Evolutionary conservation across 768 basidiomycete species (phyloP).

Genomic region (Thelephora ganbajun): DNA sequence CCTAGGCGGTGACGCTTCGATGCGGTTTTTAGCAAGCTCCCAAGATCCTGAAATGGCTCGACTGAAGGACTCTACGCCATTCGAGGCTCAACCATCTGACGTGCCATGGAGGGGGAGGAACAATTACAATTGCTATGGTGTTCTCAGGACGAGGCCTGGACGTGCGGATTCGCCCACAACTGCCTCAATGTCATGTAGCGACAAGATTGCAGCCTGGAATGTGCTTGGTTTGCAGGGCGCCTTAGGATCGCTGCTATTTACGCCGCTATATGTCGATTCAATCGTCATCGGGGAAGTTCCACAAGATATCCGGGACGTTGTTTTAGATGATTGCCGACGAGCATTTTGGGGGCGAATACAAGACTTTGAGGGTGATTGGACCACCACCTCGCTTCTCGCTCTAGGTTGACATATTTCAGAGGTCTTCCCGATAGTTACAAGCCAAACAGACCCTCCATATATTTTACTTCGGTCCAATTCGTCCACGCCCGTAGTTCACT

Average conservation of each 20-base stretch:
- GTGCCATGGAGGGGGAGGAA: constrained; percentile 60
- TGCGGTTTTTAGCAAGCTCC: constrained; percentile 53
- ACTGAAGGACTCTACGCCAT: constrained; percentile 41
- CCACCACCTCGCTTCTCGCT: not conserved
- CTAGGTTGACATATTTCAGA: constrained; percentile 9
- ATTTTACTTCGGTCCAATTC: constrained; percentile 50
- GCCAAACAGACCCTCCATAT: constrained; percentile 35
- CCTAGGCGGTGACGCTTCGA: constrained; percentile 84
- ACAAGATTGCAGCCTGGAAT: constrained; percentile 86
- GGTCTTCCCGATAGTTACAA: constrained; percentile 34
- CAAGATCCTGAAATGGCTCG: constrained; percentile 65
- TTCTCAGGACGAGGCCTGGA: constrained; percentile 87
- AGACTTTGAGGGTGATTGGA: constrained; percentile 24
- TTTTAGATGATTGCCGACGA: constrained; percentile 49
- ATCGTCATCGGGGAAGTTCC: constrained; percentile 69
- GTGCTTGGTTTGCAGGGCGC: constrained; percentile 81
- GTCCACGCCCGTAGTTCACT: constrained; percentile 34
- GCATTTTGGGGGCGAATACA: constrained; percentile 51
- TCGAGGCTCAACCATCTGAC: constrained; percentile 17
- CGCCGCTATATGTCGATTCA: constrained; percentile 48
- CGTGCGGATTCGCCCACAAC: constrained; percentile 81
- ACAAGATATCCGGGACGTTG: constrained; percentile 20
- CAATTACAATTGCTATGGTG: constrained; percentile 60
- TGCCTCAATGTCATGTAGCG: constrained; percentile 82
- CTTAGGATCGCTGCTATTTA: constrained; percentile 38